Conservation (phyloP, 2,329 filamentous ascomycete species). For the Beauveria bassiana region DNA sequence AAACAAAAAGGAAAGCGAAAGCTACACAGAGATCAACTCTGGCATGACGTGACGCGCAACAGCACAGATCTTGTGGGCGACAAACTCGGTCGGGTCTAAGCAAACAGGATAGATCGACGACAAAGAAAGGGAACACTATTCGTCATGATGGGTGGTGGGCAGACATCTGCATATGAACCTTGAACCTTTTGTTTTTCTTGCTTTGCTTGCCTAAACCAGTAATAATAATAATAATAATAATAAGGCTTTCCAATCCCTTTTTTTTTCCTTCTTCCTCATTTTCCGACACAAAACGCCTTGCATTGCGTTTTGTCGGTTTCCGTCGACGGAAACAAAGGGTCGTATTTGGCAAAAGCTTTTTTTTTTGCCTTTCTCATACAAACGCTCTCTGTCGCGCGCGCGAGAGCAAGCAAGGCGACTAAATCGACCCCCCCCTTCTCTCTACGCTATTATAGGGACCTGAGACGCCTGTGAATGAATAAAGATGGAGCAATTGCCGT, state of each 20-base stretch:
- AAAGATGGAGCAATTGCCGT: too few relatives aligned
- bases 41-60: neutral
- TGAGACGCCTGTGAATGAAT: too few relatives aligned
- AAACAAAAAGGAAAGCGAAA: neutral
- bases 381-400: too few relatives aligned
- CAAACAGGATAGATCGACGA: conserved; percentile 10
- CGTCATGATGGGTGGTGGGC: neutral
- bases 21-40: conserved; percentile 7
- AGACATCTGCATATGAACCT: neutral
- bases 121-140: neutral
- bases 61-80: neutral
- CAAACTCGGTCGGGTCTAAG: neutral
- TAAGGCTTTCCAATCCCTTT: neutral
- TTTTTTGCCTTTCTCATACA: too few relatives aligned
- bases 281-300: conserved; percentile 1
- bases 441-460: too few relatives aligned
- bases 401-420: too few relatives aligned
- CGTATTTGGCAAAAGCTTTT: too few relatives aligned
- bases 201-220: neutral
- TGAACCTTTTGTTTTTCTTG: too few relatives aligned
- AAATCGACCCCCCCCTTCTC: too few relatives aligned
- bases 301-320: neutral
- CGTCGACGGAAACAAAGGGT: too few relatives aligned
- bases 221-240: neutral
- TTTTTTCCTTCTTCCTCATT: neutral